phyloP scores from a whole-genome alignment of 208 protist species.

The Plasmodiophora brassicae region DNA sequence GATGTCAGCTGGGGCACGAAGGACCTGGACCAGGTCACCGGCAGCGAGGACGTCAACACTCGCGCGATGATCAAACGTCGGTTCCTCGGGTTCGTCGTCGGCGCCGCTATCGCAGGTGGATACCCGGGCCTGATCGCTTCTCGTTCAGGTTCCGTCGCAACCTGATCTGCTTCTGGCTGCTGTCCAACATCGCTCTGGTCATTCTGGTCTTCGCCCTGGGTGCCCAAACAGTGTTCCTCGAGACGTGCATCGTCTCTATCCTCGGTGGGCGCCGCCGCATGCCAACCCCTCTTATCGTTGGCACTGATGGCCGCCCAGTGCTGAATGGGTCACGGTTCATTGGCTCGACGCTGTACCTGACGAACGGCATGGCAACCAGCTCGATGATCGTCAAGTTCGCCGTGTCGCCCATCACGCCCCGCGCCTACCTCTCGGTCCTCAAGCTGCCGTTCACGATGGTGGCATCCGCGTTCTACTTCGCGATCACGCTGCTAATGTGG shows the following conservation, averaged over 20 bases:
- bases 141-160: neutral
- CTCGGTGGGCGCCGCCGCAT: neutral
- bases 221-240: neutral
- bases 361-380: neutral
- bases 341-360: neutral
- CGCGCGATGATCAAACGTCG: neutral
- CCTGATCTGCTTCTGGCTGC: neutral
- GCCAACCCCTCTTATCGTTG: neutral
- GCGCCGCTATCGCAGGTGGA: too few relatives aligned
- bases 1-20: conserved; percentile 25
- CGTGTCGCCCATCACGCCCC: neutral
- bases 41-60: neutral
- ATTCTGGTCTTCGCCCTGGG: neutral
- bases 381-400: neutral
- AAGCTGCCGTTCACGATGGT: neutral
- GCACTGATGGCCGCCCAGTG: neutral
- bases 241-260: neutral
- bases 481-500: neutral
- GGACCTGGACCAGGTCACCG: neutral
- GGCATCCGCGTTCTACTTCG: neutral
- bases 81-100: neutral
- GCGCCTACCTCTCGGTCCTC: neutral
- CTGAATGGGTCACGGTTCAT: conserved; percentile 21
- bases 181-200: conserved; percentile 12
- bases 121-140: neutral